Percentiles rank a stretch among this genome's conserved stretches.
These are phyloP conservation scores for Fusarium continuum DNA, from an alignment of 2,329 filamentous ascomycete genomes.

Conservation along the genomic window DNA sequence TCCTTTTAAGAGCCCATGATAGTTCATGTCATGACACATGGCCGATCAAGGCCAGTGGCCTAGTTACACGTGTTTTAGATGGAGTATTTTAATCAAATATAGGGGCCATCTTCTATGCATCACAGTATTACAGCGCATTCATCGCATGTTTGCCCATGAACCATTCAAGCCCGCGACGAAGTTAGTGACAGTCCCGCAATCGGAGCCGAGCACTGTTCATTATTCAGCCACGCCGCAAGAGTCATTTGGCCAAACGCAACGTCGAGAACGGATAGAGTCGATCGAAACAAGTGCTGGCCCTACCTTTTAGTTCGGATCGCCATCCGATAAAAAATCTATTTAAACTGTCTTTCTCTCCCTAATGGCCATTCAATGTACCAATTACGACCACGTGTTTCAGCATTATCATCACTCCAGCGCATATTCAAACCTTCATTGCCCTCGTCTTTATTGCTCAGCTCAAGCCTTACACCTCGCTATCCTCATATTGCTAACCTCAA, in stretches of 20 bases:
- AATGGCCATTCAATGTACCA: conserved; percentile 35
- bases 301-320: conserved; percentile 20
- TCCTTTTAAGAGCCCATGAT: neutral
- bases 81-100: neutral
- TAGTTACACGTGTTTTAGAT: neutral
- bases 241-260: conserved; percentile 30
- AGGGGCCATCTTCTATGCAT: neutral
- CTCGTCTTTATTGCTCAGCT: conserved; percentile 19
- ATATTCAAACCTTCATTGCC: conserved; percentile 18
- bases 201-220: conserved; percentile 23
- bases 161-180: neutral
- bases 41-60: neutral
- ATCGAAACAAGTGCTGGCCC: conserved; percentile 19
- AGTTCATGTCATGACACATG: neutral
- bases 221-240: conserved; percentile 41
- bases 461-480: conserved; percentile 22
- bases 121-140: neutral
- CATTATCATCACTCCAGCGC: conserved; percentile 28
- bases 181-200: conserved; percentile 24
- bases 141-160: conserved; percentile 9
- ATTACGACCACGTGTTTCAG: conserved; percentile 37
- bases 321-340: conserved; percentile 14
- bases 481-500: conserved; percentile 12
- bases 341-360: conserved; percentile 3
- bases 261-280: conserved; percentile 9